Conservation (phyloP, 2,329 filamentous ascomycete genomes). For the Beauveria brongniartii region DNA sequence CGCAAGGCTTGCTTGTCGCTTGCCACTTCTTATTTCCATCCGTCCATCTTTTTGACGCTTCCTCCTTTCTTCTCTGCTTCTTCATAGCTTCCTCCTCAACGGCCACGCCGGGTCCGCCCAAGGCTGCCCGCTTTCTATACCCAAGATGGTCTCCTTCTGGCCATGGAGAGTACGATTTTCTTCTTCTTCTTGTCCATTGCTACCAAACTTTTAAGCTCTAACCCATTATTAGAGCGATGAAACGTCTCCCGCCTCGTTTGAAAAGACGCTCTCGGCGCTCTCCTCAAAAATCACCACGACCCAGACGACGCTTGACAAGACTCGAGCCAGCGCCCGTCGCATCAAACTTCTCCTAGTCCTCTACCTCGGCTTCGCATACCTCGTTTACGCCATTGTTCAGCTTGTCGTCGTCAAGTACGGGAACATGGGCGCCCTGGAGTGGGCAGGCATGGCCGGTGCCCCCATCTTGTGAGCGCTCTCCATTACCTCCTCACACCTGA, state of each 20-base stretch:
- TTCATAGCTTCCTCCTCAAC: background rate
- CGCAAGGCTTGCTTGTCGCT: background rate
- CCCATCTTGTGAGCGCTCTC: slow-evolving; percentile 59
- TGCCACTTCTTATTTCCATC: too few species aligned
- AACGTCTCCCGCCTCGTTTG: slow-evolving; percentile 82
- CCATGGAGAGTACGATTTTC: slow-evolving; percentile 60
- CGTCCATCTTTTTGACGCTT: too few species aligned
- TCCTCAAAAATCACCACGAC: slow-evolving; percentile 73
- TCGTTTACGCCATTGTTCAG: slow-evolving; percentile 75
- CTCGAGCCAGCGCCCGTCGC: slow-evolving; percentile 65
- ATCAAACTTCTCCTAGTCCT: slow-evolving; percentile 81
- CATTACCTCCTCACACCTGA: background rate
- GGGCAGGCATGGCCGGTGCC: slow-evolving; percentile 67
- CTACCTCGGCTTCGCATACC: slow-evolving; percentile 84
- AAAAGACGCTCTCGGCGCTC: slow-evolving; percentile 78
- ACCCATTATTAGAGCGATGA: slow-evolving; percentile 56
- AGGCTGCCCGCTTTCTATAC: background rate
- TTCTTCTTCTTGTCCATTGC: background rate
- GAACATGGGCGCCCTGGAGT: slow-evolving; percentile 70
- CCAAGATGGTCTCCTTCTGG: slow-evolving; percentile 72
- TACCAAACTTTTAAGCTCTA: slow-evolving; percentile 1
- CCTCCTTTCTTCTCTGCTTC: too few species aligned
- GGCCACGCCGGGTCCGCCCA: background rate
- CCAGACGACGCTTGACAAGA: slow-evolving; percentile 63
- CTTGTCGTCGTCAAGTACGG: slow-evolving; percentile 77